Base-by-base conservation (phyloP, 345 rosid genomes). In the Pugionium cornutum region DNA sequence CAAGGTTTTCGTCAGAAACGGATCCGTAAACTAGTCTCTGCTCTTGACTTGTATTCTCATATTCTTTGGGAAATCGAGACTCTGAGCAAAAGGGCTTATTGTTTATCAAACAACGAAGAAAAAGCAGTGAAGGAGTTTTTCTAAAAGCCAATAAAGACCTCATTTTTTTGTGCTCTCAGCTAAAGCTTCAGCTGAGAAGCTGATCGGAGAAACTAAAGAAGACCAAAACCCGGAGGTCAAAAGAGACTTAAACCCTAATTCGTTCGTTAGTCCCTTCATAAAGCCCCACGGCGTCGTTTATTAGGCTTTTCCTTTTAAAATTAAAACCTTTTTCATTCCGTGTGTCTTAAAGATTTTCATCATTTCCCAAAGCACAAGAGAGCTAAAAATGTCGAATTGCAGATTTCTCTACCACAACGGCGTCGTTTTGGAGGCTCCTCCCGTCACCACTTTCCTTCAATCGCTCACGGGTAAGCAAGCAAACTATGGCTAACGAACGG, bases 381-480 rank as follows among this genome's bases (percentile, higher is more conserved):
- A n/a, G n/a, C 10, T 9, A 18, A 27, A 77, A 62, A 86, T 82
- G 89, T 40, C n/a, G n/a, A 72, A 67, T 34, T 5, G 68, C 69
- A 69, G 81, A 50, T 82, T 85, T 69, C 64, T 92, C 56, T 82
- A 69, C 61, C 78, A 77, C 77, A 78, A 86, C 43, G 95, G 92
- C 60, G 77, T 81, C 73, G 58, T 86, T 54, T 76, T 41, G 0
- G 84, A 82, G 39, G 75, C 76, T 36, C 89, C 95, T 64, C 67
- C 88, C 0, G 85, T 80, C 39, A 18, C 91, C 29, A 69, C 81
- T 54, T 82, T 87, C 71, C 95, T 89, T 62, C 73, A 89, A 69
- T 78, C 88, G 30, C 84, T 67, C 53, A 63, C 87, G 51, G 92
- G 92, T 86, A 60, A 8, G 64, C 36, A 26, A 55, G 6, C 4